A percentile compares a stretch with the other conserved stretches of the same genome.
Conservation (phyloP, 2,329 filamentous ascomycete species). For the Hawksworthiomyces lignivorus region DNA sequence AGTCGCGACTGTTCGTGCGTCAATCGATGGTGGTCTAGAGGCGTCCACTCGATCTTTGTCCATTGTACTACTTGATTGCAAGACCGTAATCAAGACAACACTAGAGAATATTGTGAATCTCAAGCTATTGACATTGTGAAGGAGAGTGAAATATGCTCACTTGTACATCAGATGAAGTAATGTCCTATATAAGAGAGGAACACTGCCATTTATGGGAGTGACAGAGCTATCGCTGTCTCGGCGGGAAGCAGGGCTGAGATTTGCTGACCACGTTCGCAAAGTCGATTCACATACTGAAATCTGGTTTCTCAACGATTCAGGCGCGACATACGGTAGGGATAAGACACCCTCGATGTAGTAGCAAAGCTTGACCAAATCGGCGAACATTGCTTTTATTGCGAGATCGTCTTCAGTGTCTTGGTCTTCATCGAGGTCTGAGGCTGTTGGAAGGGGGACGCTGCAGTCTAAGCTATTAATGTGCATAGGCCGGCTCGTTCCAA, state of each 20-base stretch:
- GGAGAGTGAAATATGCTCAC: too few relatives aligned
- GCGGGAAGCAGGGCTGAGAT: background rate
- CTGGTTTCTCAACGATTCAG: constrained; percentile 8
- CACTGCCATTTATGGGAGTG: too few relatives aligned
- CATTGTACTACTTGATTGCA: background rate
- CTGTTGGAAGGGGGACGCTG: constrained; percentile 12
- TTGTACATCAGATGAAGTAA: too few relatives aligned
- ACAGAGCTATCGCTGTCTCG: too few relatives aligned
- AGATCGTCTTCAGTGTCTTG: constrained; percentile 14
- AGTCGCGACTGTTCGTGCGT: constrained; percentile 11
- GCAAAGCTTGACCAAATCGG: constrained; percentile 17
- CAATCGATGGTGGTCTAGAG: background rate
- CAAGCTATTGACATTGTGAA: too few relatives aligned
- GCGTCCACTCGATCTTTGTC: background rate
- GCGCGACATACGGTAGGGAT: constrained; percentile 7
- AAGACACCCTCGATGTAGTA: constrained; percentile 17
- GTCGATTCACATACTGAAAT: constrained; percentile 11
- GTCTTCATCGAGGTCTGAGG: constrained; percentile 13
- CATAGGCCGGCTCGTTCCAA: constrained; percentile 17
- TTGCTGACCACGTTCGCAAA: constrained; percentile 1
- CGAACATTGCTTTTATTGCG: constrained; percentile 14
- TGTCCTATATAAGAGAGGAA: too few relatives aligned
- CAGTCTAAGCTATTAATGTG: constrained; percentile 18
- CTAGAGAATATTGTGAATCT: too few relatives aligned
- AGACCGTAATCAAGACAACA: background rate